Evolutionary conservation across 169 alveolate genomes (phyloP).

Genomic region (Theileria equi): DNA sequence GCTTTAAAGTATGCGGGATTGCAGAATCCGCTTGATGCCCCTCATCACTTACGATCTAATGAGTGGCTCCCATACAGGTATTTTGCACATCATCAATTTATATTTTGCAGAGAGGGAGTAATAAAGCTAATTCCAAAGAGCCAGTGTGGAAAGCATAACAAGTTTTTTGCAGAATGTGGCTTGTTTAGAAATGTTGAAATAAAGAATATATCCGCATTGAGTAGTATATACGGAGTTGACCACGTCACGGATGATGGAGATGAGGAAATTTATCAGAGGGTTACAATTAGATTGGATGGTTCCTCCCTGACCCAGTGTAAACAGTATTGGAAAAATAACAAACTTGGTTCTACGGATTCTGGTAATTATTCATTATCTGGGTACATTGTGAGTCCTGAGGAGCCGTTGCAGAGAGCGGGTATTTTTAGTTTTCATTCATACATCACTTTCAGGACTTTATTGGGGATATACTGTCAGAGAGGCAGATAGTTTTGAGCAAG

Average conservation of each 20-base stretch:
- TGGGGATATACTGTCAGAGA: slow-evolving; percentile 93
- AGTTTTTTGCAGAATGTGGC: slow-evolving; percentile 72
- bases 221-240: slow-evolving; percentile 25
- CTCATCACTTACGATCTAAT: slow-evolving; percentile 94
- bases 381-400: slow-evolving; percentile 48
- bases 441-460: slow-evolving; percentile 73
- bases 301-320: slow-evolving; percentile 31
- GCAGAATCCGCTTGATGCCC: slow-evolving; percentile 97
- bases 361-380: slow-evolving; percentile 15
- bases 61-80: slow-evolving; percentile 90
- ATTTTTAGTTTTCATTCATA: neutral
- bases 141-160: slow-evolving; percentile 1
- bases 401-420: slow-evolving; percentile 56
- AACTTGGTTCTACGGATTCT: neutral
- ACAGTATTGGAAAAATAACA: slow-evolving; percentile 37
- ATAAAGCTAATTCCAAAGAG: slow-evolving; percentile 45
- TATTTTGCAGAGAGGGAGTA: slow-evolving; percentile 70
- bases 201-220: slow-evolving; percentile 38
- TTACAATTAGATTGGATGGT: slow-evolving; percentile 42
- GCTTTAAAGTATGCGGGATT: slow-evolving; percentile 92
- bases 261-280: slow-evolving; percentile 51
- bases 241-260: slow-evolving; percentile 21
- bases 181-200: slow-evolving; percentile 70
- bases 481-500: slow-evolving; percentile 74
- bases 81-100: slow-evolving; percentile 79